Conservation (phyloP, 306 rosid species). For the Ormosia semicastrata region DNA sequence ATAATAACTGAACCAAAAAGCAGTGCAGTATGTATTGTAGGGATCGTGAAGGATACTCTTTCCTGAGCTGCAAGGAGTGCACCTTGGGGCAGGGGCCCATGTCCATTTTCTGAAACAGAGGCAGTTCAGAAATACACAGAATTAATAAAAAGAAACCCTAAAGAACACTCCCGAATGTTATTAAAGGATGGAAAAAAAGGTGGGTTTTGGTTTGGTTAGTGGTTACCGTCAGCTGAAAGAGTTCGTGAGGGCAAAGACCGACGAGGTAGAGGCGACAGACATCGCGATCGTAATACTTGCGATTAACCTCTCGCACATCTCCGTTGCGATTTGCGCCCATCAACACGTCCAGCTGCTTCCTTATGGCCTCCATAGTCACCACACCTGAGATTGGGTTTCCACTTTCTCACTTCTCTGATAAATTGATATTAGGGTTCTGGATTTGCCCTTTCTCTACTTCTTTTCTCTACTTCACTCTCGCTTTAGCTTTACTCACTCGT, state of each 20-base stretch:
- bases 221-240: slow-evolving; percentile 89
- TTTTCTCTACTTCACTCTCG: background rate
- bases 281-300: slow-evolving; percentile 95
- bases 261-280: slow-evolving; percentile 95
- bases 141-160: background rate
- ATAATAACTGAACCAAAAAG: background rate
- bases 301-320: slow-evolving; percentile 94
- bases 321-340: slow-evolving; percentile 99
- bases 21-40: background rate
- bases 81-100: slow-evolving; percentile 99
- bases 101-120: slow-evolving; percentile 88
- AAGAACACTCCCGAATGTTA: too few species aligned
- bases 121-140: background rate
- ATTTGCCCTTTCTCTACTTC: background rate
- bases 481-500: background rate
- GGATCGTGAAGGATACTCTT: slow-evolving; percentile 86
- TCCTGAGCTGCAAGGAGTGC: slow-evolving; percentile 96
- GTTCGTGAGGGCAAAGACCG: slow-evolving; percentile 98
- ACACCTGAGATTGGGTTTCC: background rate
- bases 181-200: background rate
- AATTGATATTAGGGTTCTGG: slow-evolving; percentile 16
- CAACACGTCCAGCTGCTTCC: slow-evolving; percentile 96
- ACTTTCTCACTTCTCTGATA: background rate
- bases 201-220: background rate
- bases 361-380: slow-evolving; percentile 74